Evolutionary conservation across 2,329 filamentous ascomycete genomes (phyloP), one percentile per base, ranked within the genome.

Genomic region (Diaporthe australafricana): DNA sequence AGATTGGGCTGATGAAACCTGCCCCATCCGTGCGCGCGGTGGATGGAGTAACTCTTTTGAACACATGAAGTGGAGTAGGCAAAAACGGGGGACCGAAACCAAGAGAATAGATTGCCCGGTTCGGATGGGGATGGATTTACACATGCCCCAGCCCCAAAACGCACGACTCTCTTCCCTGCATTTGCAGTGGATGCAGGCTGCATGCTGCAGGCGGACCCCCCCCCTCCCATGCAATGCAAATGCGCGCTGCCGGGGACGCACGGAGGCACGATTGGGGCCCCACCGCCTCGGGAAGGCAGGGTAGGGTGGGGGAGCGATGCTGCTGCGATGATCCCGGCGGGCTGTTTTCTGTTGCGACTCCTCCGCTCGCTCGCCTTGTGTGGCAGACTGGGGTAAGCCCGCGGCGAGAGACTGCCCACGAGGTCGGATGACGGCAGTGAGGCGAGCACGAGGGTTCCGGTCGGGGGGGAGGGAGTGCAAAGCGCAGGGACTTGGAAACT

Each of bases 371-470:
- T 50, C 45, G 60, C 60, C 60, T 38, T 50, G 45, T 50, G 45
- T 65, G 60, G 45, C 45, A 65, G 45, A 65, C 60, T 30, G 45
- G 60, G 60, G 30, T 65, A 20, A 38, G 60, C 60, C 60, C 11
- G 60, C 30, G 14, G 30, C 16, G n/a, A 27, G 45, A 42, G 42
- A 65, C 60, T 4, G 14, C 22, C 60, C 3, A 9, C 5, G 60
- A 50, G 60, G 60, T 65, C 60, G 60, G 60, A 65, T 65, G 60
- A 65, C 60, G 45, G 60, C 60, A 65, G 60, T 65, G 60, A 65
- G 60, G 60, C 60, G 60, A 65, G 60, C 60, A 17, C 20, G n/a
- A 47, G 32, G 40, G 40, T 35, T 20, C 35, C 57, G 17, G 57
- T 27, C 57, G 42, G 42, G 30, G 14, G 38, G 17, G n/a, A n/a